Evolutionary conservation across 83 land plant genomes (phyloP).

Genomic region (Isoetes engelmannii): DNA sequence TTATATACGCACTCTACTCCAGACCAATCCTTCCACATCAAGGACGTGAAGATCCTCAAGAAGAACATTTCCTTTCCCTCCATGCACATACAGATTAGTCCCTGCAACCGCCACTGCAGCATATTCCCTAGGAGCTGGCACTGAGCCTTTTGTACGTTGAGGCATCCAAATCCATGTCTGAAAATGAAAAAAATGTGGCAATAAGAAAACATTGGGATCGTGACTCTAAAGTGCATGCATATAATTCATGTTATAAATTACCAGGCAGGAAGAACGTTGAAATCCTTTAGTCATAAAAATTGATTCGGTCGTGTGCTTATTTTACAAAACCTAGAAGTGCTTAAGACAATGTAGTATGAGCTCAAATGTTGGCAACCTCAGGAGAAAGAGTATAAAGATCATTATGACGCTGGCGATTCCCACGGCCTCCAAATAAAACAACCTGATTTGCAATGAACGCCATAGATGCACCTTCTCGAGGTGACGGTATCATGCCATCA

Average conservation of each 20-base stretch:
- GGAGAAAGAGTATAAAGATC: conserved; percentile 30
- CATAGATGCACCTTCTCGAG: conserved; percentile 37
- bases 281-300: too few species aligned
- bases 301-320: too few species aligned
- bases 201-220: too few species aligned
- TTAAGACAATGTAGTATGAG: background rate
- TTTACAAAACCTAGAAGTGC: too few species aligned
- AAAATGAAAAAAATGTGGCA: background rate
- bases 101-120: conserved; percentile 23
- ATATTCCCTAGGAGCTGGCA: conserved; percentile 31
- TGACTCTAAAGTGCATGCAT: too few species aligned
- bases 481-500: conserved; percentile 26
- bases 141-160: conserved; percentile 34
- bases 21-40: conserved; percentile 21
- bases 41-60: conserved; percentile 32
- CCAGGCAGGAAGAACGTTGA: too few species aligned
- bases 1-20: conserved; percentile 25
- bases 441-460: conserved; percentile 25
- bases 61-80: conserved; percentile 32
- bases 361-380: conserved; percentile 16
- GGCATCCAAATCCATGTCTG: conserved; percentile 38
- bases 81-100: conserved; percentile 28
- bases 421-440: conserved; percentile 32
- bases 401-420: conserved; percentile 29
- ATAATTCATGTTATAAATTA: too few species aligned